Evolutionary conservation across 1,284 basidiomycete species (phyloP), one percentile per base, ranked within the genome.

Genomic region (Marasmius oreades): DNA sequence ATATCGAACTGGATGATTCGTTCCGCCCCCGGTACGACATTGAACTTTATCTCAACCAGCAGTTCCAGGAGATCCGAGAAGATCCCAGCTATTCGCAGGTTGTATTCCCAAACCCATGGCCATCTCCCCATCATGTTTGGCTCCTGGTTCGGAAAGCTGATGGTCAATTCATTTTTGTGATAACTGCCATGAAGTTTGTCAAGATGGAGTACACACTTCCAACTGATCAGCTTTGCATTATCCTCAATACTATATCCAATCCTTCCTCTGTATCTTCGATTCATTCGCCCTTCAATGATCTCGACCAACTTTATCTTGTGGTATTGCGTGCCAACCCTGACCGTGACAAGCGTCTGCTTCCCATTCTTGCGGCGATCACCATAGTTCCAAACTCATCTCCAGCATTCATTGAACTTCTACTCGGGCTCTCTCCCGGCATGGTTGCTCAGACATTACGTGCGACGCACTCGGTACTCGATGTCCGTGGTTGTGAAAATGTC

Each of bases 91-190:
- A 14, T 16, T 1, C 12, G 3, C n/a, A 18, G 18, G 14, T 18
- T 20, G 1, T n/a, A 10, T 14, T 53, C 3, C 39, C 18, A 14
- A 2, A 3, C 16, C 23, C 22, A 14, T 69, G 66, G 66, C 67
- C 66, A 0, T 52, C 59, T 1, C 22, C 52, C 0, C 54, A 56
- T 5, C 56, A 57, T 34, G 58, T 67, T 12, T 56, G 63, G 24
- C 36, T 46, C 8, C 59, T 67, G 12, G 64, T 65, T 3, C 52
- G 62, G 28, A 58, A 64, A 16, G 59, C 66, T 5, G 57, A n/a
- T n/a, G n/a, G n/a, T n/a, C n/a, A n/a, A n/a, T n/a, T n/a, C n/a
- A n/a, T n/a, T n/a, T n/a, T n/a, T n/a, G n/a, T n/a, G n/a, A n/a
- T n/a, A n/a, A n/a, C n/a, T n/a, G n/a, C n/a, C n/a, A n/a, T n/a